A percentile compares a stretch with the other conserved stretches of the same genome.
Conservation (phyloP, 2,329 filamentous ascomycete species). For the Sordariomycetes sp. region DNA sequence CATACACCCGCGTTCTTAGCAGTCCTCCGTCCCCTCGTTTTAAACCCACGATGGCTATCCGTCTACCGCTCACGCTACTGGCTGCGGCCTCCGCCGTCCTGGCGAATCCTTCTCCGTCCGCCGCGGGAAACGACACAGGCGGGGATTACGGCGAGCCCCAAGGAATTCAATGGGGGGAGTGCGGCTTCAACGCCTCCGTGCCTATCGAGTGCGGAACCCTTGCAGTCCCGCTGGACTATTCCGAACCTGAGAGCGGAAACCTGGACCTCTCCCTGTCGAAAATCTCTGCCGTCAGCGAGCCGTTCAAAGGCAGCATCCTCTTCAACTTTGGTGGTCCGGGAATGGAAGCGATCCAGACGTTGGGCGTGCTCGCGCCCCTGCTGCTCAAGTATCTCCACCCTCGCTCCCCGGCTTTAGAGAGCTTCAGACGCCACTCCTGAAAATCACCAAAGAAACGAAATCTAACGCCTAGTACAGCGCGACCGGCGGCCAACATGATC, state of each 20-base stretch:
- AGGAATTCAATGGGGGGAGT: neutral
- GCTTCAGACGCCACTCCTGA: no score
- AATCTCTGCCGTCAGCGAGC: slow-evolving; percentile 7
- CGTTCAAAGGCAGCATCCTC: slow-evolving; percentile 16
- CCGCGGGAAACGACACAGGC: no score
- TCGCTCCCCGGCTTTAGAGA: no score
- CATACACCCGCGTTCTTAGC: no score
- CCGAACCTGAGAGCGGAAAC: slow-evolving; percentile 1
- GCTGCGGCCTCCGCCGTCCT: no score
- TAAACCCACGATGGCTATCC: no score
- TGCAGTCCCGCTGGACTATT: slow-evolving; percentile 11
- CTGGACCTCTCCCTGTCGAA: slow-evolving; percentile 6
- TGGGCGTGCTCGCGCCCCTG: slow-evolving; percentile 1
- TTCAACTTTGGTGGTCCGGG: slow-evolving; percentile 19
- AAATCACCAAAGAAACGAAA: neutral
- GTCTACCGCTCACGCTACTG: no score
- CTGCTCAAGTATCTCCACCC: neutral
- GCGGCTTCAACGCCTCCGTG: neutral
- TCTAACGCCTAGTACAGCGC: slow-evolving; percentile 8
- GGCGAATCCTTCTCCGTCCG: no score
- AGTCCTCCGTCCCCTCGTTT: no score
- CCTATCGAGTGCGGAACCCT: slow-evolving; percentile 9
- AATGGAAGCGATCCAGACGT: slow-evolving; percentile 2
- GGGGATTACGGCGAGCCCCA: no score
- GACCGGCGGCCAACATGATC: slow-evolving; percentile 15